Evolutionary conservation across 1,284 basidiomycete species (phyloP), one percentile per base, ranked within the genome.

Genomic region (Tetrapyrgos nigripes): DNA sequence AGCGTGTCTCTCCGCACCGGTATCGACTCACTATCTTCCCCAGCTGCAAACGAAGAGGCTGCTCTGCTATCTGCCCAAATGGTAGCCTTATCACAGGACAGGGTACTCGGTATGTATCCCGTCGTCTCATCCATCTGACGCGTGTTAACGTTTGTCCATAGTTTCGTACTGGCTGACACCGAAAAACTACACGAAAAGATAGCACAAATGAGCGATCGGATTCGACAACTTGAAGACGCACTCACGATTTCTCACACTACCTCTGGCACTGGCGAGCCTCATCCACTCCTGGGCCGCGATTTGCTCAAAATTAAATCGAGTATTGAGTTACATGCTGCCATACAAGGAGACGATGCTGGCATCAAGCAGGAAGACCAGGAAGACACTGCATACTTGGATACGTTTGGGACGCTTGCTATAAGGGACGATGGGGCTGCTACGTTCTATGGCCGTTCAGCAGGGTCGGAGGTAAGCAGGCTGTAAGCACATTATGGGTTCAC

Each of bases 151-250:
- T 19, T n/a, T 4, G 21, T 40, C 28, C 19, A 5, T 57, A 89
- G 89, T 53, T 91, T 92, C 66, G 87, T 91, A 37, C 81, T 91
- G n/a, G 88, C 89, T 2, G 88, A 89, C 63, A 92, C 89, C 2
- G 89, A 91, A 59, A 84, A 86, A 62, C 75, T 92, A 27, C 90
- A 92, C 67, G 75, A 82, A 53, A 91, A 91, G 70, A 91, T 92
- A 47, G 75, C 83, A 0, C 79, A 81, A 47, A 91, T 92, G 89
- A 86, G 85, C 62, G 83, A 91, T 68, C 86, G 89, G 33, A 91
- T 92, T 59, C 83, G 88, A 33, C 85, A 84, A 57, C 83, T 92
- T n/a, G 89, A 91, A 70, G 88, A 91, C 60, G 88, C 88, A 0
- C 78, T 92, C n/a, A 77, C 80, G 3, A 79, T 85, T 52, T 74